These are phyloP conservation scores for Lactarius indigo DNA, from an alignment of 768 basidiomycete species.

Conservation along the genomic window DNA sequence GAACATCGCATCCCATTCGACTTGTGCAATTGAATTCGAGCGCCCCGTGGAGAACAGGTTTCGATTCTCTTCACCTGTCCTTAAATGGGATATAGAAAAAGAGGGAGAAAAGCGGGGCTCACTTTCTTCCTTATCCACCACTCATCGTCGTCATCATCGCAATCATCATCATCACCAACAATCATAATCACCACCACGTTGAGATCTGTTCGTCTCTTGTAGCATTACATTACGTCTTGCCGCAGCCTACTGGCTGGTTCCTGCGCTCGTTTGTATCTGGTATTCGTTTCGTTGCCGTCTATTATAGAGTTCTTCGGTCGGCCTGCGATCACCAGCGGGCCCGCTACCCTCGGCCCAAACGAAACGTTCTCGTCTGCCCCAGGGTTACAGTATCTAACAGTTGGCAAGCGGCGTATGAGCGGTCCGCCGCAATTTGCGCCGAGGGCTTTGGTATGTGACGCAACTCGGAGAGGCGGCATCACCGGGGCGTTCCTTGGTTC, in stretches of 20 bases:
- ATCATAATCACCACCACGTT: neutral
- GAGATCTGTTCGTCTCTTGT: slow-evolving; percentile 1
- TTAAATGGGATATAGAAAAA: neutral
- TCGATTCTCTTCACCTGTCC: no score
- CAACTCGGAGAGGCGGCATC: neutral
- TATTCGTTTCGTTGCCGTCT: neutral
- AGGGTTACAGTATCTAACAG: neutral
- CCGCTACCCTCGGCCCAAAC: neutral
- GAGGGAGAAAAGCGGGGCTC: neutral
- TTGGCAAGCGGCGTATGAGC: neutral
- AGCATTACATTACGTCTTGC: slow-evolving; percentile 13
- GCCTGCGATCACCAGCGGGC: neutral
- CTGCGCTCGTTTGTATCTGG: slow-evolving; percentile 1
- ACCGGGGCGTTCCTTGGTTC: neutral
- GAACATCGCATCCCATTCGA: slow-evolving; percentile 19
- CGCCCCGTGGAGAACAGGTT: no score
- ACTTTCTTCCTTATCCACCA: neutral
- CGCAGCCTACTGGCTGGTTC: neutral
- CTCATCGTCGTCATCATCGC: slow-evolving; percentile 1
- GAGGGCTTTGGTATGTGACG: neutral
- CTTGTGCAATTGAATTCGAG: slow-evolving; percentile 14
- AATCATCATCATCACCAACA: neutral
- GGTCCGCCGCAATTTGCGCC: neutral
- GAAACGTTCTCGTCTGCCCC: neutral
- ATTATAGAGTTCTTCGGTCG: neutral